Conservation (phyloP, 257 asterid genomes). For the Euphrasia confusa region DNA sequence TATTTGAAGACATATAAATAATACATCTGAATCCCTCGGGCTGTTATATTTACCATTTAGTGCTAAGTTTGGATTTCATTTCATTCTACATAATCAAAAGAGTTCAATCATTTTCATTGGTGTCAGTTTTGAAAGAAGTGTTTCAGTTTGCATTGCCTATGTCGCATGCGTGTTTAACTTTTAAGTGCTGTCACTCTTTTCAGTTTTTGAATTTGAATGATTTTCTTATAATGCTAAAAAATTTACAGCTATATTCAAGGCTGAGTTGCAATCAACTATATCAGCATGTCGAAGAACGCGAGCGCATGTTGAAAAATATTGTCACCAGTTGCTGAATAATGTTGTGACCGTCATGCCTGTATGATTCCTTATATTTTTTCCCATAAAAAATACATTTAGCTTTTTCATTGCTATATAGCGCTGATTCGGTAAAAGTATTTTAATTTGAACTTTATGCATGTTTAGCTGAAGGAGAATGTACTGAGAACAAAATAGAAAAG, state of each 20-base stretch:
- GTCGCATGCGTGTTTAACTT: neutral
- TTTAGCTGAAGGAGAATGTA: slow-evolving; percentile 18
- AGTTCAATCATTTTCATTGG: slow-evolving; percentile 7
- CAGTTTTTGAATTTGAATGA: neutral
- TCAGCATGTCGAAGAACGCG: slow-evolving; percentile 73
- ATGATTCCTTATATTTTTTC: slow-evolving; percentile 33
- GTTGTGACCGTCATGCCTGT: slow-evolving; percentile 65
- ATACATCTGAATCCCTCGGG: neutral
- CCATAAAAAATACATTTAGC: neutral
- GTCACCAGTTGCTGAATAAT: slow-evolving; percentile 43
- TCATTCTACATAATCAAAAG: neutral
- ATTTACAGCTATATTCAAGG: slow-evolving; percentile 56
- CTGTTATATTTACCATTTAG: slow-evolving; percentile 15
- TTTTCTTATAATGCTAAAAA: slow-evolving; percentile 19
- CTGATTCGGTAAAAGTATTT: slow-evolving; percentile 8
- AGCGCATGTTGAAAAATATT: slow-evolving; percentile 48
- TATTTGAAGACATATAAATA: slow-evolving; percentile 1
- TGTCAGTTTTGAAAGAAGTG: neutral
- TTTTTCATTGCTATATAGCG: slow-evolving; percentile 14
- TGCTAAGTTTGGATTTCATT: slow-evolving; percentile 11
- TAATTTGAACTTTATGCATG: neutral
- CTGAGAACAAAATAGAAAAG: neutral
- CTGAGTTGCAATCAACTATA: slow-evolving; percentile 66
- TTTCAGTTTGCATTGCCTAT: slow-evolving; percentile 12
- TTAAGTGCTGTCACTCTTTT: neutral